These are phyloP conservation scores for Hypoxylon sp. DNA, from an alignment of 2,329 filamentous ascomycete genomes.

Conservation along the genomic window DNA sequence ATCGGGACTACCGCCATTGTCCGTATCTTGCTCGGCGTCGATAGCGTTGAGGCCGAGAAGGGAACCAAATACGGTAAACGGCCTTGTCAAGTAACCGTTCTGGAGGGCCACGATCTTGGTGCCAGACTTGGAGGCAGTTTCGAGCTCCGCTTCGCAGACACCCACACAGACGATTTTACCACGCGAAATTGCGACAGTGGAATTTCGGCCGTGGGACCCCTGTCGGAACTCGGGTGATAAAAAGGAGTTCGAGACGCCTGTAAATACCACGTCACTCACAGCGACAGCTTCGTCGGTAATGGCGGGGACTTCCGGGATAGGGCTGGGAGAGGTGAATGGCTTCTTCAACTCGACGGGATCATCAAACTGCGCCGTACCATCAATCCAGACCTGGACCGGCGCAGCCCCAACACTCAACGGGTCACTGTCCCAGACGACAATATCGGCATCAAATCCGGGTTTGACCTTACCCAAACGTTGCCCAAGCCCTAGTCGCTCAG, in stretches of 20 bases:
- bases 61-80: constrained; percentile 72
- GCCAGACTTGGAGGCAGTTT: constrained; percentile 53
- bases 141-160: constrained; percentile 61
- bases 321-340: constrained; percentile 56
- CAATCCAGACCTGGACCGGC: constrained; percentile 74
- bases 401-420: constrained; percentile 71
- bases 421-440: constrained; percentile 74
- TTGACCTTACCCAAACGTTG: constrained; percentile 72
- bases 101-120: constrained; percentile 61
- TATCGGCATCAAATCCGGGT: constrained; percentile 71
- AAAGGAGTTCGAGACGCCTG: constrained; percentile 66
- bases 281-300: constrained; percentile 58
- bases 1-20: constrained; percentile 62
- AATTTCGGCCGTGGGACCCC: constrained; percentile 45
- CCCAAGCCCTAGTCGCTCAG: constrained; percentile 69
- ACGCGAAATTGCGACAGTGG: constrained; percentile 65
- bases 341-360: constrained; percentile 68
- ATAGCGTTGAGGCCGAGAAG: constrained; percentile 74
- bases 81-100: constrained; percentile 71
- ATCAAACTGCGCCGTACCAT: constrained; percentile 70
- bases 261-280: constrained; percentile 64
- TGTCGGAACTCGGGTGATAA: constrained; percentile 56
- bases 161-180: constrained; percentile 71
- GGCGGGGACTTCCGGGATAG: constrained; percentile 57
- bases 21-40: constrained; percentile 66